Percentiles rank a stretch among this genome's conserved stretches.
These are phyloP conservation scores for Laguncularia racemosa DNA, from an alignment of 345 rosid species.

Conservation along the genomic window DNA sequence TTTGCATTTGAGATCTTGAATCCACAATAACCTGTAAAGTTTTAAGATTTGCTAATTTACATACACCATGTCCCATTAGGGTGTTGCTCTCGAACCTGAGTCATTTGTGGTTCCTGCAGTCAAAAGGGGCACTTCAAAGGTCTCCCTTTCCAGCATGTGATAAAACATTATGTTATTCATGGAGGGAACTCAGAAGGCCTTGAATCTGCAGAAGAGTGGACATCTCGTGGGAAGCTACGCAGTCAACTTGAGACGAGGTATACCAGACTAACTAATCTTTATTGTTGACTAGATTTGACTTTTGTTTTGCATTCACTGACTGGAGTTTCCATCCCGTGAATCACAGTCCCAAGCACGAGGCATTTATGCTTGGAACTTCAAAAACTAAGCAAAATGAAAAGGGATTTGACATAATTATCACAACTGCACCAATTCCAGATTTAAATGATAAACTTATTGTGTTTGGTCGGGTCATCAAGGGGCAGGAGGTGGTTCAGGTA, in stretches of 20 bases:
- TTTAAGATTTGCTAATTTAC: no score
- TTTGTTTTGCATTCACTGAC: background rate
- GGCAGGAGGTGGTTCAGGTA: slow-evolving; percentile 89
- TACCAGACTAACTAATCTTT: background rate
- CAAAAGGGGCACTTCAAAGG: slow-evolving; percentile 77
- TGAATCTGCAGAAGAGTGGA: slow-evolving; percentile 75
- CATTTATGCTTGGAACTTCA: slow-evolving; percentile 76
- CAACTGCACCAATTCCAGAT: slow-evolving; percentile 88
- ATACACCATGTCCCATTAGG: no score
- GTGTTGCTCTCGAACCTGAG: background rate
- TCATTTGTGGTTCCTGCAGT: slow-evolving; percentile 37
- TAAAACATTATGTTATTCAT: slow-evolving; percentile 82
- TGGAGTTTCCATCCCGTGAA: background rate
- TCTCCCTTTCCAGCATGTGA: slow-evolving; percentile 72
- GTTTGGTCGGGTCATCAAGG: slow-evolving; percentile 74
- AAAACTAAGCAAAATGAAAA: slow-evolving; percentile 41
- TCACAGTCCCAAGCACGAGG: slow-evolving; percentile 71
- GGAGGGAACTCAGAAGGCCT: slow-evolving; percentile 56
- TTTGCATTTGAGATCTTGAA: no score
- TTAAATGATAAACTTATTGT: slow-evolving; percentile 58
- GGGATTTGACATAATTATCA: slow-evolving; percentile 62
- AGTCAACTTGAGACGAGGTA: slow-evolving; percentile 62
- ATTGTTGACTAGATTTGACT: background rate
- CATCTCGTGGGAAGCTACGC: slow-evolving; percentile 62
- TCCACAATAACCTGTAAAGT: no score